Base-by-base conservation (phyloP, 1,284 basidiomycete species). In the Trichosporon ovoides region DNA sequence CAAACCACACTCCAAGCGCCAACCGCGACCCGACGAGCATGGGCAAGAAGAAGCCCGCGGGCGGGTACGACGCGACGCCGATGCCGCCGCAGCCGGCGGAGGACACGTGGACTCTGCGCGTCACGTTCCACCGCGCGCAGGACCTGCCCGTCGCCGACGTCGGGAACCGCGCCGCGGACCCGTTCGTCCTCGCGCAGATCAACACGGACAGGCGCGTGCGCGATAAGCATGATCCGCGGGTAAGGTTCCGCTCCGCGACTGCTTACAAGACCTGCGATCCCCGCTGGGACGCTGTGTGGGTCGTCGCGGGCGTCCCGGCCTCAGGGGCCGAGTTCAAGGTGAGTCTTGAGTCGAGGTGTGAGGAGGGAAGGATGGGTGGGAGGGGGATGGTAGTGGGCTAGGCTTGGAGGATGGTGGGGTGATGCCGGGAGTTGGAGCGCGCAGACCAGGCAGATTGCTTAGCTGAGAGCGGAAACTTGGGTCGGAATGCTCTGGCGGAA, bases 141-240 rank as follows among this genome's bases (percentile, higher is more conserved):
- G 76, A 80, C 63, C 68, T 81, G 11, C 81, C 80, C 10, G 65
- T 80, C 33, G 71, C 74, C 13, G 80, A 81, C 66, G 50, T 79
- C 28, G 66, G 71, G 56, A 65, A 68, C 38, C 62, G 76, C 13
- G 72, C 77, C 7, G 72, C 77, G 38, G 80, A 82, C 68, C 80
- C 81, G 2, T 82, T 74, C 61, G 57, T 81, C 49, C 66, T 73
- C 33, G 79, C 76, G 13, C 68, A 73, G 55, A 35, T 71, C 35
- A 59, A 58, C 20, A 55, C 53, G 2, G 46, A 22, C 10, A n/a
- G 40, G 9, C 53, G 9, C 10, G 36, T 40, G 13, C 55, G 61
- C 14, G 56, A 66, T 14, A 38, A 57, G 31, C 43, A 67, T 20
- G 76, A 77, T 52, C 76, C 77, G 33, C 61, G 63, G 7, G 55